A percentile compares a stretch with the other conserved stretches of the same genome.
These are phyloP conservation scores for Phoma sp. DNA, from an alignment of 2,329 filamentous ascomycete species.

Conservation along the genomic window DNA sequence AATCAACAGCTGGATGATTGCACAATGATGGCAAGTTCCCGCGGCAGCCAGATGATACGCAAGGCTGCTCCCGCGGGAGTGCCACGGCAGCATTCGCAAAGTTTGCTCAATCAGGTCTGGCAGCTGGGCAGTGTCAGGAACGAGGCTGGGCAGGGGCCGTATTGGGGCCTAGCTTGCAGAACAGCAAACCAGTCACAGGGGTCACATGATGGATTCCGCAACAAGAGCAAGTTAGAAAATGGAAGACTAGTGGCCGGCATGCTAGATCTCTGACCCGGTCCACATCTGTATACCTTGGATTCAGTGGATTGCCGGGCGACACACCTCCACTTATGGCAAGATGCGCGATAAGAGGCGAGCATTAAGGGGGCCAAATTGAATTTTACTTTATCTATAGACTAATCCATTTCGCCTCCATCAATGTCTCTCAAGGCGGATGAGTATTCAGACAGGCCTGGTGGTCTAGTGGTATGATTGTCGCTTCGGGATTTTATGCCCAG, in stretches of 20 bases:
- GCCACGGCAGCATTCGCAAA: slow-evolving; percentile 17
- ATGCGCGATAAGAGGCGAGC: too few relatives aligned
- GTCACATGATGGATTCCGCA: not conserved
- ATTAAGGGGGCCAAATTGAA: too few relatives aligned
- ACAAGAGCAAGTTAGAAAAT: not conserved
- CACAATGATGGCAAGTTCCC: slow-evolving; percentile 1
- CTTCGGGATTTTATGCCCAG: slow-evolving; percentile 33
- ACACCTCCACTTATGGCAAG: not conserved
- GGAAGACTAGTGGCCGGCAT: not conserved
- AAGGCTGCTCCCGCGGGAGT: slow-evolving; percentile 14
- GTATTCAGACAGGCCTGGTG: slow-evolving; percentile 28
- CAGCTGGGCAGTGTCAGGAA: slow-evolving; percentile 18
- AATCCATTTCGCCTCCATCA: not conserved
- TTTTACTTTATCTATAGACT: too few relatives aligned
- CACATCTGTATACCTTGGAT: not conserved
- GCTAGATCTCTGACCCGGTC: not conserved
- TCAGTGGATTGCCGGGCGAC: not conserved
- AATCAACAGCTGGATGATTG: not conserved
- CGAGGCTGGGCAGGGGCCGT: slow-evolving; percentile 10
- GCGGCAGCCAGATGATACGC: not conserved
- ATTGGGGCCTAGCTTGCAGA: slow-evolving; percentile 5
- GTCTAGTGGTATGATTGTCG: slow-evolving; percentile 45
- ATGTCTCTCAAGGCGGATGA: slow-evolving; percentile 2
- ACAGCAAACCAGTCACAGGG: not conserved
- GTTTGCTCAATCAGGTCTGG: slow-evolving; percentile 19